These are phyloP conservation scores for Papilionanthe hybrid DNA, from an alignment of 116 monocot genomes.

Conservation along the genomic window DNA sequence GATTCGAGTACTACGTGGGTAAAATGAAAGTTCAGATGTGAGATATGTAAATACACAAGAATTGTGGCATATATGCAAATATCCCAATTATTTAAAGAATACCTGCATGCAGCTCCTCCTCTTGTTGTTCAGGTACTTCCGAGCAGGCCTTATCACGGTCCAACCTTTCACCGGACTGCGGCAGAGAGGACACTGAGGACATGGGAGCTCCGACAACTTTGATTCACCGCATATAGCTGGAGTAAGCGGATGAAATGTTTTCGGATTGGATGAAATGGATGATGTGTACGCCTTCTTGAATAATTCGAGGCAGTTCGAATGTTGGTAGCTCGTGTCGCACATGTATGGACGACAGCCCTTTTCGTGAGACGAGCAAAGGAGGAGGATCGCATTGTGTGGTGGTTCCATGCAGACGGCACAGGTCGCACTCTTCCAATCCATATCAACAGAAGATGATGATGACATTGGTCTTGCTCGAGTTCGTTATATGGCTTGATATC, in stretches of 20 bases:
- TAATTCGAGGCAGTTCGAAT: slow-evolving; percentile 81
- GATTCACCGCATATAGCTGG: not conserved
- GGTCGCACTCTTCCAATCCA: slow-evolving; percentile 1
- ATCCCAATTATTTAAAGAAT: not conserved
- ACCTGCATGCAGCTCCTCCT: slow-evolving; percentile 12
- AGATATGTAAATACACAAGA: too few relatives aligned
- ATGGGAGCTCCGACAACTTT: not conserved
- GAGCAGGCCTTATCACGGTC: slow-evolving; percentile 6
- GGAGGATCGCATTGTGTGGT: slow-evolving; percentile 83
- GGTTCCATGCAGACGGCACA: slow-evolving; percentile 78
- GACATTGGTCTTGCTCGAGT: not conserved
- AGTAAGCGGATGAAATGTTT: not conserved
- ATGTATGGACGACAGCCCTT: slow-evolving; percentile 79
- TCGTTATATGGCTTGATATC: too few relatives aligned
- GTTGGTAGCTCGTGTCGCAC: slow-evolving; percentile 73
- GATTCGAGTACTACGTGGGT: too few relatives aligned
- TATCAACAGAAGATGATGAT: not conserved
- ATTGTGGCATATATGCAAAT: too few relatives aligned
- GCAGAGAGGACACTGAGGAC: slow-evolving; percentile 11
- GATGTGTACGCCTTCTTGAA: slow-evolving; percentile 49
- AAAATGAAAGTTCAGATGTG: too few relatives aligned
- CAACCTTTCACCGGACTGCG: slow-evolving; percentile 12
- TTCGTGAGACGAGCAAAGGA: slow-evolving; percentile 47
- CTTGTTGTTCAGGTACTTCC: slow-evolving; percentile 7
- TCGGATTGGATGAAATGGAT: slow-evolving; percentile 1